Conservation (phyloP, 768 basidiomycete genomes). For the Suillus variegatus region DNA sequence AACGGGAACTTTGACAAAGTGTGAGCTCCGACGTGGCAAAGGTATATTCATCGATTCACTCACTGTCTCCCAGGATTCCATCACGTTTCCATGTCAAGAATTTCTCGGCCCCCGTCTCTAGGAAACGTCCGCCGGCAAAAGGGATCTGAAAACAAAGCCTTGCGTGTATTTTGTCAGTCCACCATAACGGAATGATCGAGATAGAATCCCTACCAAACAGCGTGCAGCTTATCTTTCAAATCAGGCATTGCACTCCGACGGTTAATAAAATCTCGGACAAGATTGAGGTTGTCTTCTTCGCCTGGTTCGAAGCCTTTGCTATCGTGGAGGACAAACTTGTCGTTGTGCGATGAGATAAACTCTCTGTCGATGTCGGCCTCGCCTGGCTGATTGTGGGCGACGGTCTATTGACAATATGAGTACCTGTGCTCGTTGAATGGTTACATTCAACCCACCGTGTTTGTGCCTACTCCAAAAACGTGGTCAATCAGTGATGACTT, state of each 20-base stretch:
- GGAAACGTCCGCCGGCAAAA: not conserved
- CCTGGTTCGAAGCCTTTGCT: slow-evolving; percentile 19
- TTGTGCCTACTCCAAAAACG: not conserved
- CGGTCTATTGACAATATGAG: not conserved
- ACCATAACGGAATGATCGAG: not conserved
- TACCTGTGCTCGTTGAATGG: too few relatives aligned
- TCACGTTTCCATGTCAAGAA: not conserved
- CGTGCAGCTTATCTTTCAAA: slow-evolving; percentile 12
- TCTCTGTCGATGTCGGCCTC: slow-evolving; percentile 13
- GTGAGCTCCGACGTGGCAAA: too few relatives aligned
- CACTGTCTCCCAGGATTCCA: slow-evolving; percentile 6
- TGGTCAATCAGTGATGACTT: not conserved
- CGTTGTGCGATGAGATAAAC: slow-evolving; percentile 9
- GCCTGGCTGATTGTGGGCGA: not conserved
- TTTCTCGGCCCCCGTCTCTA: not conserved
- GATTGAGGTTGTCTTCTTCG: slow-evolving; percentile 3
- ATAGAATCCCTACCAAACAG: slow-evolving; percentile 11
- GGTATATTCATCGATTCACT: not conserved
- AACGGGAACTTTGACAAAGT: not conserved
- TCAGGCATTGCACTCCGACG: not conserved
- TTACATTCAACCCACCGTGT: not conserved
- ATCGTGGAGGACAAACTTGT: slow-evolving; percentile 15
- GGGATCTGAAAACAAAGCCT: slow-evolving; percentile 6
- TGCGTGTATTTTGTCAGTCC: not conserved
- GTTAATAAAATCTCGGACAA: slow-evolving; percentile 14